A percentile compares a stretch with the other conserved stretches of the same genome.
These are phyloP conservation scores for Aspergillus arachidicola DNA, from an alignment of 2,329 filamentous ascomycete genomes.

Conservation along the genomic window DNA sequence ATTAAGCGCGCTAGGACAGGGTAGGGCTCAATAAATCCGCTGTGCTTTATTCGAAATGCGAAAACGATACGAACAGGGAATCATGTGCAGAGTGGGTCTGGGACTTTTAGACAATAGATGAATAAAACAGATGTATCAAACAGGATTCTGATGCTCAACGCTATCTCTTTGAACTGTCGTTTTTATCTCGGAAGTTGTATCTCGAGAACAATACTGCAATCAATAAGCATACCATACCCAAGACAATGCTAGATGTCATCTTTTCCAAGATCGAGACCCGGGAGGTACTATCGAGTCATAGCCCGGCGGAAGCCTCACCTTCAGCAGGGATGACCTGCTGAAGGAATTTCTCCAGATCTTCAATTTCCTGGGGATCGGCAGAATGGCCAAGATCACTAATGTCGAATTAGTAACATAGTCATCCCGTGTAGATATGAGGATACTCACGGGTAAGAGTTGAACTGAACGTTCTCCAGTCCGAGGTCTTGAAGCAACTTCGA, in stretches of 20 bases:
- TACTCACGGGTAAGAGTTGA: slow-evolving; percentile 73
- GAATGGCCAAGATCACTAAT: slow-evolving; percentile 71
- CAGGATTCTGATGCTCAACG: slow-evolving; percentile 3
- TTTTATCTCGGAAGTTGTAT: slow-evolving; percentile 10
- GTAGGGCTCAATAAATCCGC: neutral
- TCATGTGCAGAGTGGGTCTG: neutral
- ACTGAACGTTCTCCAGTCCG: slow-evolving; percentile 69
- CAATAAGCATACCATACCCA: slow-evolving; percentile 30
- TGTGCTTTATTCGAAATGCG: neutral
- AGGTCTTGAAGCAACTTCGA: slow-evolving; percentile 67
- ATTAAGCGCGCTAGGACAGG: slow-evolving; percentile 24
- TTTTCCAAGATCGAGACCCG: neutral
- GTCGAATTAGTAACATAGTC: slow-evolving; percentile 12
- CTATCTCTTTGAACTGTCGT: slow-evolving; percentile 12
- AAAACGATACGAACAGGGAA: neutral
- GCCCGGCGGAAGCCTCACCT: slow-evolving; percentile 36
- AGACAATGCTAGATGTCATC: slow-evolving; percentile 20
- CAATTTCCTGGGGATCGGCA: slow-evolving; percentile 75
- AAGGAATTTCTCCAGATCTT: slow-evolving; percentile 73
- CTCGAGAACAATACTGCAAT: slow-evolving; percentile 26
- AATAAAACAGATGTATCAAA: neutral
- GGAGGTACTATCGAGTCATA: slow-evolving; percentile 36
- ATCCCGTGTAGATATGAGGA: neutral
- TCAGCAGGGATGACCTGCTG: slow-evolving; percentile 54
- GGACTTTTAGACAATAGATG: neutral